Base-by-base conservation (phyloP, 164 flowering plant species). In the Chloranthus sessilifolius region DNA sequence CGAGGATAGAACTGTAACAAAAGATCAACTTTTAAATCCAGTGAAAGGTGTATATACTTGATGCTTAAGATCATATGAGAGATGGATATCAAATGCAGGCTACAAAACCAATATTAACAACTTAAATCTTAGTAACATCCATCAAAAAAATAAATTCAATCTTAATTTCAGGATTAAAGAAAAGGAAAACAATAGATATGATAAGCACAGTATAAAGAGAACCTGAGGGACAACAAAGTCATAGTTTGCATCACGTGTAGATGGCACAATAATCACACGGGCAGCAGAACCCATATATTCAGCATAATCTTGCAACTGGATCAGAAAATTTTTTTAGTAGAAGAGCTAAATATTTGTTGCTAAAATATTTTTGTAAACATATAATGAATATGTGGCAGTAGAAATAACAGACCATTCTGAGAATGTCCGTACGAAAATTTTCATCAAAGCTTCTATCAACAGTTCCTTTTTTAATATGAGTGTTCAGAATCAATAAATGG, bases 181-280 rank as follows among this genome's bases (percentile, higher is more conserved):
- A 3, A 3, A 27, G 14, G 3, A 46, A 15, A n/a, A n/a, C n/a
- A n/a, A n/a, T n/a, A n/a, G 30, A 54, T 31, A 42, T 15, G 41
- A 12, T 17, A 20, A 48, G 17, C 34, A 11, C 23, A 34, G 24
- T 8, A 51, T 16, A 8, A 41, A 37, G 16, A 52, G 41, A 52
- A 94, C 99, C 97, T 94, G 97, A 40, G 99, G 99, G 68, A 85
- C 89, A 55, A 89, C 96, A 65, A 81, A 81, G 58, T 85, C 97
- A 65, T 94, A 96, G 68, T 74, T 59, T 42, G 96, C 90, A 77
- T 94, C 99, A 29, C 96, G 81, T 55, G 68, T 63, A 26, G 99
- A 89, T 64, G 99, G 97, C 48, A 89, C 76, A 44, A 94, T 75
- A 59, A 94, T 46, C 29, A 89, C 95, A 19, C 79, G 83, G 22